Conservation (phyloP, 306 rosid genomes). For the Senna tora region DNA sequence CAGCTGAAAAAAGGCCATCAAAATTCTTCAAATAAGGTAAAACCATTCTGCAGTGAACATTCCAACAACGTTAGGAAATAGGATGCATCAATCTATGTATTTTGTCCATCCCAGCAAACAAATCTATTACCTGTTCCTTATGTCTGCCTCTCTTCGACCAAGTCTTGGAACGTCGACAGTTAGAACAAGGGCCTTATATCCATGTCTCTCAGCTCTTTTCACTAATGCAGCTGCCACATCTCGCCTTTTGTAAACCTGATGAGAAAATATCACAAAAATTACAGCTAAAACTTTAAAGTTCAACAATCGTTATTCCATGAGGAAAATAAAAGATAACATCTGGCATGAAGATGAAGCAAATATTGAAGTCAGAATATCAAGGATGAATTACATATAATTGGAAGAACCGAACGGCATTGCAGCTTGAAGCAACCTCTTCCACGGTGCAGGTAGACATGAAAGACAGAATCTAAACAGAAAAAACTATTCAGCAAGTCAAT, state of each 20-base stretch:
- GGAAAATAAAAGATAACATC: neutral
- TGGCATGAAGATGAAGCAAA: neutral
- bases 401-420: constrained; percentile 72
- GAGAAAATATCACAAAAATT: neutral
- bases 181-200: constrained; percentile 66
- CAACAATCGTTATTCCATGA: neutral
- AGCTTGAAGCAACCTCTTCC: constrained; percentile 77
- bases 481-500: constrained; percentile 7
- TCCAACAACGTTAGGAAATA: constrained; percentile 18
- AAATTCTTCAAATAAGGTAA: constrained; percentile 57
- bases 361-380: neutral
- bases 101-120: neutral
- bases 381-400: constrained; percentile 61
- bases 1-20: constrained; percentile 56
- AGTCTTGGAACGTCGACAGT: constrained; percentile 62
- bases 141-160: constrained; percentile 80
- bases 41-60: constrained; percentile 52
- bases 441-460: constrained; percentile 51
- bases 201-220: constrained; percentile 61
- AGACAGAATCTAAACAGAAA: constrained; percentile 50
- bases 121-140: constrained; percentile 54
- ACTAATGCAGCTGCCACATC: constrained; percentile 54
- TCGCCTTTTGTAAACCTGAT: constrained; percentile 59
- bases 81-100: neutral
- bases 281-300: neutral